Evolutionary conservation across 352 stramenopile species (phyloP).

Genomic region (Phytophthora citrophthora): DNA sequence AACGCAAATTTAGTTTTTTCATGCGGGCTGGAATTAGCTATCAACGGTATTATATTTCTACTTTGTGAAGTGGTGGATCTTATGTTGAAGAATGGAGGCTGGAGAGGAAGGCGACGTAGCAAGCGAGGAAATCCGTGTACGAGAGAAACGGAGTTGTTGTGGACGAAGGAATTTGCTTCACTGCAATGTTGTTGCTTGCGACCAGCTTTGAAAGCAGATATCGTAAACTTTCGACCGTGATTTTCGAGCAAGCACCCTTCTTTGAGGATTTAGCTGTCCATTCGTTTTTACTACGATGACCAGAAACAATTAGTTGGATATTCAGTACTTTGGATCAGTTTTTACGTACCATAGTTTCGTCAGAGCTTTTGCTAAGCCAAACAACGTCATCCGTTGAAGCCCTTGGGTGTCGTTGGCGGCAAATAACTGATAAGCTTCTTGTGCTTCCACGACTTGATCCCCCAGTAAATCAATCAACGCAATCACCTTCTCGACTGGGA

Average conservation of each 20-base stretch:
- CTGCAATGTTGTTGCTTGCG: constrained; percentile 32
- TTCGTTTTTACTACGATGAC: constrained; percentile 11
- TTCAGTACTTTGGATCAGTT: not conserved
- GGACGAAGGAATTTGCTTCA: constrained; percentile 31
- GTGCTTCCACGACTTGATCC: constrained; percentile 62
- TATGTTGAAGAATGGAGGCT: constrained; percentile 25
- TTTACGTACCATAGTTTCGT: constrained; percentile 44
- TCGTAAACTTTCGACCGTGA: constrained; percentile 42
- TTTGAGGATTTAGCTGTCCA: not conserved
- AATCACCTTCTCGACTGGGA: constrained; percentile 54
- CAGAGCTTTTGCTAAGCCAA: constrained; percentile 56
- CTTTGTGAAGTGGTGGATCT: constrained; percentile 6
- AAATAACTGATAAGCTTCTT: constrained; percentile 59
- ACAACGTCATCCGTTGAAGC: constrained; percentile 45
- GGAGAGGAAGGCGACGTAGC: constrained; percentile 58
- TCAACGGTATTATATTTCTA: constrained; percentile 23
- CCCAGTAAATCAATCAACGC: constrained; percentile 68
- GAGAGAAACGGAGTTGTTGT: constrained; percentile 50
- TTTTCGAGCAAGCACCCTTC: not conserved
- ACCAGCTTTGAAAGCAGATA: constrained; percentile 53
- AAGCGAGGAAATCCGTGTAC: constrained; percentile 76
- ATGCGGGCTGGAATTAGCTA: not conserved
- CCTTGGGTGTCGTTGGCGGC: constrained; percentile 21
- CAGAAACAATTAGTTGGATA: not conserved
- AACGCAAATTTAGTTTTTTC: constrained; percentile 8